Base-by-base conservation (phyloP, 306 rosid genomes). In the Dalbergia cultrata region DNA sequence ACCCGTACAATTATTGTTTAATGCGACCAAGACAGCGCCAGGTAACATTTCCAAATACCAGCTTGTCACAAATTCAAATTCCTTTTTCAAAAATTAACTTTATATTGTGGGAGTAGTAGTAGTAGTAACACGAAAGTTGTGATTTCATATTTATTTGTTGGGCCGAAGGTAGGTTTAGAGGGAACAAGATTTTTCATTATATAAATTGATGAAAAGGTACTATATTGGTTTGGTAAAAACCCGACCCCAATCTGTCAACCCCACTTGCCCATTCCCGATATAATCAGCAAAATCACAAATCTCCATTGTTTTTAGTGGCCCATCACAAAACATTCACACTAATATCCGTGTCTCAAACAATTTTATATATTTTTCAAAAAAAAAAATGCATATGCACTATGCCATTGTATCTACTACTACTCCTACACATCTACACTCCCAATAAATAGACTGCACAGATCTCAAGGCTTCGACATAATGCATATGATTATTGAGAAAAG, bases 1-100 rank as follows among this genome's bases (percentile, higher is more conserved):
- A 57, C 44, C 75, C 82, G 82, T 77, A 83, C 82, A 65, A 77
- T 77, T 54, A 77, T 77, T 65, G 63, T 33, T 62, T 35, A 58
- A 70, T 67, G 74, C 56, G 19, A 37, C 76, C 68, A 74, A 66
- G 11, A 14, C 59, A 58, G 13, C 45, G 50, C 50, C 39, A 58
- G 59, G 6, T 17, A 7, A 45, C 17, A 37, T 43, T 56, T 78
- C 9, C 60, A 68, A 44, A 33, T 78, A 43, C 37, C 47, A 37
- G 17, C 56, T 19, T 9, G 17, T 44, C 59, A 77, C 13, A 37
- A 65, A 19, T 3, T 61, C 13, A 19, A 61, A 47, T 26, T 62
- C 31, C 31, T 26, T 26, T 26, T 26, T 26, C 31, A 26, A 26
- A 26, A 26, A 26, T 26, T 2, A 26, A 26, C 31, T 26, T 26